Evolutionary conservation across 2,329 filamentous ascomycete genomes (phyloP).

Genomic region (Aspergillus sp.): DNA sequence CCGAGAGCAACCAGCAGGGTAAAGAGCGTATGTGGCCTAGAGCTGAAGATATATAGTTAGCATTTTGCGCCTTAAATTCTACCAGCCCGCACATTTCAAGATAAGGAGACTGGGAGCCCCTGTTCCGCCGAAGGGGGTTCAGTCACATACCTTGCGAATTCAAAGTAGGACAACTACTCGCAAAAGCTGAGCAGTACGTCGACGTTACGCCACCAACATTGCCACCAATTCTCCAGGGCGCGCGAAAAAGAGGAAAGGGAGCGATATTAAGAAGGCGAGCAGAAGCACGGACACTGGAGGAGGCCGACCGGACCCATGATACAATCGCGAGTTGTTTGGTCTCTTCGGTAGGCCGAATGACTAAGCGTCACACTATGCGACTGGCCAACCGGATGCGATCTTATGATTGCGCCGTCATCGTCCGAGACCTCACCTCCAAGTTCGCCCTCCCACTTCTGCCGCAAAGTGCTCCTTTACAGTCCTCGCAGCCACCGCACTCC

Average conservation of each 20-base stretch:
- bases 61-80: slow-evolving; percentile 1
- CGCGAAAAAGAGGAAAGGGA: slow-evolving; percentile 4
- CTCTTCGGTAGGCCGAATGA: slow-evolving; percentile 12
- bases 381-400: slow-evolving; percentile 25
- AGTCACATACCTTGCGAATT: slow-evolving; percentile 15
- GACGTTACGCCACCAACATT: slow-evolving; percentile 4
- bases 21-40: slow-evolving; percentile 22
- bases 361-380: slow-evolving; percentile 16
- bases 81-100: slow-evolving; percentile 1
- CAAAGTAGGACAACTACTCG: not conserved
- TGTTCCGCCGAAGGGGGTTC: slow-evolving; percentile 3
- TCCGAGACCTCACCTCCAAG: slow-evolving; percentile 25
- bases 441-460: slow-evolving; percentile 28
- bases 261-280: not conserved
- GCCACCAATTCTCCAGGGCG: not conserved
- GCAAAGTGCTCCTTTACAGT: slow-evolving; percentile 13
- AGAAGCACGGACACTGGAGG: slow-evolving; percentile 1
- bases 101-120: not conserved
- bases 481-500: slow-evolving; percentile 19
- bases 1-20: not conserved
- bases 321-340: not conserved
- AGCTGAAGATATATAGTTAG: slow-evolving; percentile 10
- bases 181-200: not conserved
- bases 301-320: not conserved
- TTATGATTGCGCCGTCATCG: slow-evolving; percentile 33